These are phyloP conservation scores for Fusarium sp. DNA, from an alignment of 2,329 filamentous ascomycete genomes.

Conservation along the genomic window DNA sequence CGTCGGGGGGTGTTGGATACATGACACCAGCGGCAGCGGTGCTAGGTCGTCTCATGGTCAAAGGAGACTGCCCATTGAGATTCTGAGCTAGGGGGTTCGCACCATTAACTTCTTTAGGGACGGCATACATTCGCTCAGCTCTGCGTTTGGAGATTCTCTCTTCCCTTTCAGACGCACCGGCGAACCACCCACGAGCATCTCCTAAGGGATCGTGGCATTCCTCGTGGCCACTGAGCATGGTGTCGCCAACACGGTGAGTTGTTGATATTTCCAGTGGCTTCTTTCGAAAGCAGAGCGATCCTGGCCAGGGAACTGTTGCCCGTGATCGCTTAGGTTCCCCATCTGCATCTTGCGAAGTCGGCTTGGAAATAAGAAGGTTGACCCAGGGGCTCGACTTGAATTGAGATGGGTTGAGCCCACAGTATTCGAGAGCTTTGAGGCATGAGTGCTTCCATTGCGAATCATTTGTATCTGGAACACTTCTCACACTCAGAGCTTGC, in stretches of 20 bases:
- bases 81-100: slow-evolving; percentile 54
- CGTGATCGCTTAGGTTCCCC: slow-evolving; percentile 54
- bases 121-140: slow-evolving; percentile 57
- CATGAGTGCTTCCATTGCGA: slow-evolving; percentile 61
- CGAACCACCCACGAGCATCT: slow-evolving; percentile 60
- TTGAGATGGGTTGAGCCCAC: slow-evolving; percentile 56
- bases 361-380: slow-evolving; percentile 58
- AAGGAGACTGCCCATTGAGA: slow-evolving; percentile 61
- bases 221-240: slow-evolving; percentile 48
- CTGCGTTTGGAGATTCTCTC: slow-evolving; percentile 58
- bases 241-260: slow-evolving; percentile 52
- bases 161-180: slow-evolving; percentile 55
- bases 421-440: slow-evolving; percentile 59
- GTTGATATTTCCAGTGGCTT: slow-evolving; percentile 53
- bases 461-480: slow-evolving; percentile 52
- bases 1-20: slow-evolving; percentile 78
- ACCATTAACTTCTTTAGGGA: slow-evolving; percentile 54
- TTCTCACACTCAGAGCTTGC: slow-evolving; percentile 55
- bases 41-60: slow-evolving; percentile 60
- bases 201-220: slow-evolving; percentile 60
- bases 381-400: slow-evolving; percentile 60
- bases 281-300: slow-evolving; percentile 62
- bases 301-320: slow-evolving; percentile 63
- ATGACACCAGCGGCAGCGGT: slow-evolving; percentile 62
- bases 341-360: slow-evolving; percentile 54